Base-by-base conservation (phyloP, 2,329 filamentous ascomycete species). In the Botrytis fragariae region DNA sequence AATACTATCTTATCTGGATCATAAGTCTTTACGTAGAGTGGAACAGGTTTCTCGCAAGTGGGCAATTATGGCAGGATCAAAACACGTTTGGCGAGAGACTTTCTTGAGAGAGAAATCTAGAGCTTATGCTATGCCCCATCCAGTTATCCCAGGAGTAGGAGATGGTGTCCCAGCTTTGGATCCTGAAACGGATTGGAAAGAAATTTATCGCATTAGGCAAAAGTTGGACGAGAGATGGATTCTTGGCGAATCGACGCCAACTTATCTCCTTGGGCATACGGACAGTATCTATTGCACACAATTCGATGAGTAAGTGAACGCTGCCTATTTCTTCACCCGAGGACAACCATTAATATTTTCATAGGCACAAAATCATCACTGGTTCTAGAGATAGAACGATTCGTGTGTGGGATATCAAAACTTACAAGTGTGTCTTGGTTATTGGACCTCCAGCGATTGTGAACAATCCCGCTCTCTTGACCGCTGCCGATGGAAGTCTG, bases 271-370 rank as follows among this genome's bases (percentile, higher is more conserved):
- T 79, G 96, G 96, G 3, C 96, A 99, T 81, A 91, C 91, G 39
- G 96, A 99, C 82, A 98, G 94, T 77, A 97, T 99, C 73, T 99
- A 99, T 84, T 99, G 96, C 82, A 89, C 97, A 73, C 96, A 99
- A 81, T 99, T 98, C 81, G 96, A 99, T 82, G 95, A 98, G 91
- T 94, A 87, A 78, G 91, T 85, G 8, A 22, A 37, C 35, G n/a
- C 69, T 64, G 37, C 44, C 32, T 18, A 39, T n/a, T n/a, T 51
- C 29, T 18, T 6, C 16, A 22, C 20, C 39, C 22, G n/a, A 39
- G 39, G 54, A 39, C 54, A 54, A 37, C 69, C 71, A 75, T 83
- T 87, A 81, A 86, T 78, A 51, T 29, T 22, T n/a, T 32, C 70
- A 37, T 79, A 94, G 92, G 81, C 87, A 92, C 81, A 99, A 98